Base-by-base conservation (phyloP, 768 basidiomycete genomes). In the Rhizopogon sp. region DNA sequence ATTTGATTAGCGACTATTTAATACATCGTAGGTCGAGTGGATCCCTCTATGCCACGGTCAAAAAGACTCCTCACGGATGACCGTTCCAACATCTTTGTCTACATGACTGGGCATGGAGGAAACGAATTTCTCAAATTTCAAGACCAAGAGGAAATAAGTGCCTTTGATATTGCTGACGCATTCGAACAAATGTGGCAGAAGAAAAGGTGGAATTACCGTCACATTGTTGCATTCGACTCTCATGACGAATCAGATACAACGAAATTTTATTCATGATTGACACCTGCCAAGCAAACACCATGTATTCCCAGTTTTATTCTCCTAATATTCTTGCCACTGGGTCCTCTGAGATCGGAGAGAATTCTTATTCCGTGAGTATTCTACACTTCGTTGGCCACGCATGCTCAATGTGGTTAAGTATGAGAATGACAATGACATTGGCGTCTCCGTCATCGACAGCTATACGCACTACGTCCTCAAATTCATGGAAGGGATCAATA, bases 101-200 rank as follows among this genome's bases (percentile, higher is more conserved):
- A 97, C 71, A 90, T 98, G 92, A 96, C 97, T 0, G 97, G 97
- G 0, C 97, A 98, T 62, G 97, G 97, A 11, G 97, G 97, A 1
- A 90, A 96, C 63, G 97, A 97, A 70, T 99, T 98, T 68, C 82
- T 99, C 65, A 98, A 99, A 69, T 98, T 99, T 70, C 97, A 99
- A 67, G 97, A 99, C 67, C 94, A 90, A 67, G 97, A 98, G 70
- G 97, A 99, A 69, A 93, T 98, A 62, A 93, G 90, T 56, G 93
- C 96, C 0, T 93, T 90, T 55, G 97, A 98, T 66, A 82, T 98
- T n/a, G 96, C 96, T 0, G 96, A 98, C 66, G 95, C 97, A 2
- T 90, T 98, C 57, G 93, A 93, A 69, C 95, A 98, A 72, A 99
- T 99, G 96, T 94, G 88, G 77, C 90, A 95, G 68, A 98, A 98